Base-by-base conservation (phyloP, 805 yeast genomes). In the Wickerhamiella alocasiicola region DNA sequence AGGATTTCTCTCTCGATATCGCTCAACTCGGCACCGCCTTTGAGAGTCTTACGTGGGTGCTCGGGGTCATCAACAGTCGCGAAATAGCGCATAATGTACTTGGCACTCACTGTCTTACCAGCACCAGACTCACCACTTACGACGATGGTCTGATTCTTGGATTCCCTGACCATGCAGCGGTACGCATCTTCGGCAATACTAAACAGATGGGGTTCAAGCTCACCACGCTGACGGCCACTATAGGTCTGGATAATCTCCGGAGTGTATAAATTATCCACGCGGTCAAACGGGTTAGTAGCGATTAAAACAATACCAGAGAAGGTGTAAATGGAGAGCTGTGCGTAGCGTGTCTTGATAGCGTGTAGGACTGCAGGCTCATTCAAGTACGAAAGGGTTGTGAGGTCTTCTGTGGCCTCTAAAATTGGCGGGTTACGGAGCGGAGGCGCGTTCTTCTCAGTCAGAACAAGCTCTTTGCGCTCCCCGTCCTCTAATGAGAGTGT, bases 91-190 rank as follows among this genome's bases (percentile, higher is more conserved):
- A 88, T 88, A 49, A 88, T 88, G 61, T 82, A 88, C 59, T 88
- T 88, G 29, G 98, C 98, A 47, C 91, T 78, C 31, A 88, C 97
- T 4, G 97, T 91, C 55, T 88, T 91, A 61, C 98, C 98, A 21
- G 98, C 97, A 62, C 98, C 98, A 5, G 95, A 82, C 63, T 88
- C 98, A 63, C 98, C 98, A 52, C 87, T 76, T 13, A 88, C 97
- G 13, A 88, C 95, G 47, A 88, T 87, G 1, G 98, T 88, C 64
- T 88, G 98, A 64, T 88, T 87, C 52, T 74, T 70, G 30, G 72
- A 66, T 52, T 84, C 93, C 36, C 78, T 70, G 54, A 81, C 80
- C 98, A 88, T 88, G 56, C 94, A 79, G 53, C 95, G 71, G 59
- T 85, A 87, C 5, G 97, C 96, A 55, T 91, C 96, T 61, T 87